phyloP scores from a whole-genome alignment of 2,329 filamentous ascomycete species.

The Blastomyces emzantsi region DNA sequence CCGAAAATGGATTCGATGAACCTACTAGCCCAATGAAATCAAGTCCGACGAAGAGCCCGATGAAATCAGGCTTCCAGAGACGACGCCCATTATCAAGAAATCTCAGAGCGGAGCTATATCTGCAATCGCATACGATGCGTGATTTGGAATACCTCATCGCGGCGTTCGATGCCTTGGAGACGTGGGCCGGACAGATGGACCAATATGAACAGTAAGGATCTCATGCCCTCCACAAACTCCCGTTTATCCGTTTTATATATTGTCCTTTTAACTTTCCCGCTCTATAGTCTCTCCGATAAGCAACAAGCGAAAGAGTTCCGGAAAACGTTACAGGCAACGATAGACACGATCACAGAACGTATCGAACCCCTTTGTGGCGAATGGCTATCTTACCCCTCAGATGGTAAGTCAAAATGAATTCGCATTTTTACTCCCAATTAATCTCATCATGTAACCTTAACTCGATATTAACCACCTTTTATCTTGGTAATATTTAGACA shows the following conservation, averaged over 20 bases:
- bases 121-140: constrained; percentile 53
- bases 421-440: background rate
- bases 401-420: constrained; percentile 41
- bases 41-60: constrained; percentile 18
- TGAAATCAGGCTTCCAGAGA: constrained; percentile 21
- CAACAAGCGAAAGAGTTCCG: constrained; percentile 45
- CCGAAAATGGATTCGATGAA: constrained; percentile 20
- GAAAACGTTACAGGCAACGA: constrained; percentile 44
- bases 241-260: background rate
- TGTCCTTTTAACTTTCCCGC: background rate
- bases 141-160: constrained; percentile 61
- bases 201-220: constrained; percentile 33
- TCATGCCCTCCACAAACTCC: background rate
- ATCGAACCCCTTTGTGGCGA: constrained; percentile 53
- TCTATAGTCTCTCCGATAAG: constrained; percentile 16
- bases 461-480: background rate
- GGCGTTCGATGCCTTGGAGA: constrained; percentile 59
- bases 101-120: constrained; percentile 21
- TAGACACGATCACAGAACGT: constrained; percentile 47
- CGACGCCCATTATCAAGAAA: constrained; percentile 22
- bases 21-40: constrained; percentile 28
- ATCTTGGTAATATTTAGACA: constrained; percentile 28
- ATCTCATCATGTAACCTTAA: background rate
- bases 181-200: constrained; percentile 50
- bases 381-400: constrained; percentile 51